These are phyloP conservation scores for Naganishia cerealis DNA, from an alignment of 1,284 basidiomycete genomes.

Conservation along the genomic window DNA sequence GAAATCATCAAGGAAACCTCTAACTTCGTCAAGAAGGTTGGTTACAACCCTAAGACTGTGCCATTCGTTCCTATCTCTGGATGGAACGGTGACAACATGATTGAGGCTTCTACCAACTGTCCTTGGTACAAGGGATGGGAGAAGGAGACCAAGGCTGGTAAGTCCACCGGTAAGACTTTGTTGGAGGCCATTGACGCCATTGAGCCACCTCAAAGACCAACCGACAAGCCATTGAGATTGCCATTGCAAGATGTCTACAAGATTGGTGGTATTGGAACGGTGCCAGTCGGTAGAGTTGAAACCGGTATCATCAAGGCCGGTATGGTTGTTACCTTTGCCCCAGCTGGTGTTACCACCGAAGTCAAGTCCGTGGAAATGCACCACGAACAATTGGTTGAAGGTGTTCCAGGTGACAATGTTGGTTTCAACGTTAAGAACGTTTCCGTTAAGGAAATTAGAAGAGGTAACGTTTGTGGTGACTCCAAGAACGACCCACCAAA, in stretches of 20 bases:
- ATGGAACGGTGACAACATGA: slow-evolving; percentile 99
- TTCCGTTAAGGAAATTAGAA: slow-evolving; percentile 99
- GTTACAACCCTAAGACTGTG: slow-evolving; percentile 98
- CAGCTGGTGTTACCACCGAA: slow-evolving; percentile 98
- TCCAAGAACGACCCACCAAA: slow-evolving; percentile 99
- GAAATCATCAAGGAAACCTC: slow-evolving; percentile 99
- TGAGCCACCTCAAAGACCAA: slow-evolving; percentile 92
- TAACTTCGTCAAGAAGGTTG: slow-evolving; percentile 99
- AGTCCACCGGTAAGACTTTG: slow-evolving; percentile 95
- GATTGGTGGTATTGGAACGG: slow-evolving; percentile 99
- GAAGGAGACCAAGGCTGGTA: slow-evolving; percentile 91
- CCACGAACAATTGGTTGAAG: slow-evolving; percentile 96
- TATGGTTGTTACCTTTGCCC: slow-evolving; percentile 97
- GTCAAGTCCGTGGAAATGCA: slow-evolving; percentile 99
- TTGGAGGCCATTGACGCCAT: slow-evolving; percentile 99
- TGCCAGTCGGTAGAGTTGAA: slow-evolving; percentile 99
- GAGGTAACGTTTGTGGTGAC: slow-evolving; percentile 98
- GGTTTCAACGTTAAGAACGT: slow-evolving; percentile 82
- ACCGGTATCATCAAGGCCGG: slow-evolving; percentile 99
- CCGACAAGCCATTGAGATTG: slow-evolving; percentile 99
- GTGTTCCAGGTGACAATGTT: slow-evolving; percentile 97
- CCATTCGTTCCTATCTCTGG: slow-evolving; percentile 99
- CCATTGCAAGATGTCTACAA: slow-evolving; percentile 99
- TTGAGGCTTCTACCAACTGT: slow-evolving; percentile 97
- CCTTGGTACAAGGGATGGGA: slow-evolving; percentile 99